Conservation (phyloP, 345 rosid genomes). For the Aquilaria malaccensis region DNA sequence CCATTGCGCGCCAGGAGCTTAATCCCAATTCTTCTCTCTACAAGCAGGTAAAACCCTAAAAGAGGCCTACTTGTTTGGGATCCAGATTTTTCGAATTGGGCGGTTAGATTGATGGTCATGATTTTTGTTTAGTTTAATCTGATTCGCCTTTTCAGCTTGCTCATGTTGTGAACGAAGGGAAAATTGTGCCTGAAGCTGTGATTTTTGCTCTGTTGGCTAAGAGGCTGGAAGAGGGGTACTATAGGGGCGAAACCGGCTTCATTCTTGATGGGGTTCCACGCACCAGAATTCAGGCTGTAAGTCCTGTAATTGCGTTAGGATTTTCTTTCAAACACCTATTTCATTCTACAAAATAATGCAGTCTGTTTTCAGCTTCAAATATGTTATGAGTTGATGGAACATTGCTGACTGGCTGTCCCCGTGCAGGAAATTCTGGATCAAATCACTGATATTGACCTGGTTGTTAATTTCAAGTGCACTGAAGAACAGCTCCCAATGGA, state of each 20-base stretch:
- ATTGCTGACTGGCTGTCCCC: constrained; percentile 7
- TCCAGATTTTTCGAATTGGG: too few species aligned
- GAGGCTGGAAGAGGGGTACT: constrained; percentile 37
- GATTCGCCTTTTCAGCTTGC: constrained; percentile 24
- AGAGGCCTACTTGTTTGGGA: too few species aligned
- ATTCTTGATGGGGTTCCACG: constrained; percentile 42
- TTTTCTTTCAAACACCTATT: background rate
- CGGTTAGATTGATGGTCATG: too few species aligned
- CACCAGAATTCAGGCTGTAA: constrained; percentile 32
- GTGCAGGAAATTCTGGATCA: constrained; percentile 85
- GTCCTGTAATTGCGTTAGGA: background rate
- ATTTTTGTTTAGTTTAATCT: too few species aligned
- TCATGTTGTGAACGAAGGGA: constrained; percentile 30
- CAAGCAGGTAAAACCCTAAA: constrained; percentile 38
- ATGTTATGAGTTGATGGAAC: background rate
- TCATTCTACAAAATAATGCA: too few species aligned
- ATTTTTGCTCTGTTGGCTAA: constrained; percentile 33
- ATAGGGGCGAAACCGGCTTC: constrained; percentile 38
- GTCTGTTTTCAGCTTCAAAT: too few species aligned
- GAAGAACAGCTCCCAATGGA: constrained; percentile 26
- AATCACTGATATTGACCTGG: constrained; percentile 75
- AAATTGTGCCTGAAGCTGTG: constrained; percentile 34
- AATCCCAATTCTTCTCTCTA: constrained; percentile 65
- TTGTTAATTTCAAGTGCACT: constrained; percentile 64
- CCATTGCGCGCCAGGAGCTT: constrained; percentile 82